phyloP scores from a whole-genome alignment of 228 moss, liverwort and hornwort species.

The Sphagnum fallax region DNA sequence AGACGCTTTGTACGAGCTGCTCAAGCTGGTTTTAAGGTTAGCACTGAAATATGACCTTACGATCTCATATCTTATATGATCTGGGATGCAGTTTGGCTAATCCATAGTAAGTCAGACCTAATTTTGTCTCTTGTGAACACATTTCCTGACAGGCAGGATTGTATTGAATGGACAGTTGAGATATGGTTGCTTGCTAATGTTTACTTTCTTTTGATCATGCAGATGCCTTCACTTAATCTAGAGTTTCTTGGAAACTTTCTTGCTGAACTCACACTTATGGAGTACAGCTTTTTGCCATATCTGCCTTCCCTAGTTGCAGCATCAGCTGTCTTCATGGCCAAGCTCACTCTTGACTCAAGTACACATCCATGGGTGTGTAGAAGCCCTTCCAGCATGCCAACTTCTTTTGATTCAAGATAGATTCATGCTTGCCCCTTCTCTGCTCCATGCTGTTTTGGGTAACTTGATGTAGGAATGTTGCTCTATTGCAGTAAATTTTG shows the following conservation, averaged over 20 bases:
- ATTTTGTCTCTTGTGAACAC: too few relatives aligned
- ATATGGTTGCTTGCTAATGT: too few relatives aligned
- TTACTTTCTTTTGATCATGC: neutral
- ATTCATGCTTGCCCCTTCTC: too few relatives aligned
- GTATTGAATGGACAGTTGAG: too few relatives aligned
- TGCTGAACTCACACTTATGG: slow-evolving; percentile 52
- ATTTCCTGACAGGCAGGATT: too few relatives aligned
- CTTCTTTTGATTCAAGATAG: neutral
- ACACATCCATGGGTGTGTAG: slow-evolving; percentile 35
- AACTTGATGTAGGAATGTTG: too few relatives aligned
- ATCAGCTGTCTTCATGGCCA: slow-evolving; percentile 50
- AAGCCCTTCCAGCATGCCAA: neutral
- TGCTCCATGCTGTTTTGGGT: too few relatives aligned
- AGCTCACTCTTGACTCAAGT: slow-evolving; percentile 39
- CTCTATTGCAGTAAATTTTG: neutral
- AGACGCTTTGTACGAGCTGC: slow-evolving; percentile 60
- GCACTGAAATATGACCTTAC: too few relatives aligned
- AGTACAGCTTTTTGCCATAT: slow-evolving; percentile 41
- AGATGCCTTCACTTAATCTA: slow-evolving; percentile 32
- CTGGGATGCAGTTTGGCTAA: too few relatives aligned
- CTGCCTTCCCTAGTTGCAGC: slow-evolving; percentile 54
- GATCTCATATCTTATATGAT: too few relatives aligned
- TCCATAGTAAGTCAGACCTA: too few relatives aligned
- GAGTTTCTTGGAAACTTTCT: slow-evolving; percentile 56
- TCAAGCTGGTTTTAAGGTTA: slow-evolving; percentile 33